These are phyloP conservation scores for Kalaharituber pfeilii DNA, from an alignment of 2,329 filamentous ascomycete species.

Conservation along the genomic window DNA sequence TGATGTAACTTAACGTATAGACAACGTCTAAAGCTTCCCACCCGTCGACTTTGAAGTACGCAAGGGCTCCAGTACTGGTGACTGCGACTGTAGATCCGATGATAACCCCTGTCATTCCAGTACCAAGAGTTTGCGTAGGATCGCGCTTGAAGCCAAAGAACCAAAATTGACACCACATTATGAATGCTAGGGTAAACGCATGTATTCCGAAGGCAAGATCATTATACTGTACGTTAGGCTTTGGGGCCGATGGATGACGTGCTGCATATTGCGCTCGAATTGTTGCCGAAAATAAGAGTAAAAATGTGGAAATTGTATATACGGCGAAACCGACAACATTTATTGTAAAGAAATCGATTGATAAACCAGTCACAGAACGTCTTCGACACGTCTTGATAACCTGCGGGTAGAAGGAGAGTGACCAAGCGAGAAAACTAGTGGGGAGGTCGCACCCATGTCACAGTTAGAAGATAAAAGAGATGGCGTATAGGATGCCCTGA, in stretches of 20 bases:
- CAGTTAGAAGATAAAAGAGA: background rate
- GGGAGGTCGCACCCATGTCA: too few relatives aligned
- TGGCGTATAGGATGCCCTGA: background rate
- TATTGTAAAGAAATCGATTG: slow-evolving; percentile 70
- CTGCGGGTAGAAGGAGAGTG: slow-evolving; percentile 83
- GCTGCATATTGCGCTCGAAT: slow-evolving; percentile 70
- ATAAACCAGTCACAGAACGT: slow-evolving; percentile 62
- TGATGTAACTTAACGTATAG: slow-evolving; percentile 28
- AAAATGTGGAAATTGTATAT: slow-evolving; percentile 57
- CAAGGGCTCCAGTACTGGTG: slow-evolving; percentile 33
- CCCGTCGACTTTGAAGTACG: slow-evolving; percentile 27
- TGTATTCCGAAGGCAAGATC: slow-evolving; percentile 73
- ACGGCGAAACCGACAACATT: slow-evolving; percentile 55
- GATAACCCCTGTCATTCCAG: slow-evolving; percentile 50
- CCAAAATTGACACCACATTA: slow-evolving; percentile 65
- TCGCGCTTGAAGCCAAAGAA: slow-evolving; percentile 55
- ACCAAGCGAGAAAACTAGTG: slow-evolving; percentile 51
- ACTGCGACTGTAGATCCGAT: slow-evolving; percentile 47
- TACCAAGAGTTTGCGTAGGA: slow-evolving; percentile 35
- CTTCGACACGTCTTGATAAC: slow-evolving; percentile 61
- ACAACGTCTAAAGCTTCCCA: slow-evolving; percentile 47
- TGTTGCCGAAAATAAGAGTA: slow-evolving; percentile 61
- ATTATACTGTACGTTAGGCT: slow-evolving; percentile 74
- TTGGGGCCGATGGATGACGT: slow-evolving; percentile 52
- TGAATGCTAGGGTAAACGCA: slow-evolving; percentile 50